phyloP scores from a whole-genome alignment of 177 flowering plant genomes.

The Telopea speciosissima region DNA sequence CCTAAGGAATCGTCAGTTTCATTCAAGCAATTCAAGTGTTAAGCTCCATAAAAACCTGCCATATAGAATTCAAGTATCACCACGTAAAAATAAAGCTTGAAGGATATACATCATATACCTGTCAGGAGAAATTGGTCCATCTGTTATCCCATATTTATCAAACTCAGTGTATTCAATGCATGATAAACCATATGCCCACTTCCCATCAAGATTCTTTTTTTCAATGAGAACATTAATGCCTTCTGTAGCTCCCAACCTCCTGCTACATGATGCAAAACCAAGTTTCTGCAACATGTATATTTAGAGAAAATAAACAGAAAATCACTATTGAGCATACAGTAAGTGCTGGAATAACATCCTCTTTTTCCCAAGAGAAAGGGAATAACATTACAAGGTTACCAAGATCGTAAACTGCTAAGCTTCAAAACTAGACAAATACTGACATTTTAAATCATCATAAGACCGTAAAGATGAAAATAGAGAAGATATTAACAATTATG shows the following conservation, averaged over 20 bases:
- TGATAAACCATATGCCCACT: constrained; percentile 88
- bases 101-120: constrained; percentile 32
- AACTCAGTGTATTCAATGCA: constrained; percentile 98
- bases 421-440: background rate
- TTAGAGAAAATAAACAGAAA: background rate
- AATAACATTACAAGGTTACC: background rate
- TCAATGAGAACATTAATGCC: constrained; percentile 94
- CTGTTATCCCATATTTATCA: constrained; percentile 67
- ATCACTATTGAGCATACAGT: background rate
- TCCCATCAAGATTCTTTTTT: constrained; percentile 63
- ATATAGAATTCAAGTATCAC: too few species aligned
- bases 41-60: too few species aligned
- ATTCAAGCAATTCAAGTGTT: too few species aligned
- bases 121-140: constrained; percentile 30
- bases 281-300: constrained; percentile 55
- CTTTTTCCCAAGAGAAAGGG: too few species aligned
- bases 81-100: too few species aligned
- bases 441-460: background rate
- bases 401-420: background rate
- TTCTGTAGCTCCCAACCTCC: constrained; percentile 83
- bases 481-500: background rate
- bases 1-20: too few species aligned
- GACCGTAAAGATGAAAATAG: background rate
- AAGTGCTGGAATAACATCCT: background rate
- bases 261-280: constrained; percentile 90